phyloP scores from a whole-genome alignment of 2,329 filamentous ascomycete genomes.

The Ceratocystis harringtonii region DNA sequence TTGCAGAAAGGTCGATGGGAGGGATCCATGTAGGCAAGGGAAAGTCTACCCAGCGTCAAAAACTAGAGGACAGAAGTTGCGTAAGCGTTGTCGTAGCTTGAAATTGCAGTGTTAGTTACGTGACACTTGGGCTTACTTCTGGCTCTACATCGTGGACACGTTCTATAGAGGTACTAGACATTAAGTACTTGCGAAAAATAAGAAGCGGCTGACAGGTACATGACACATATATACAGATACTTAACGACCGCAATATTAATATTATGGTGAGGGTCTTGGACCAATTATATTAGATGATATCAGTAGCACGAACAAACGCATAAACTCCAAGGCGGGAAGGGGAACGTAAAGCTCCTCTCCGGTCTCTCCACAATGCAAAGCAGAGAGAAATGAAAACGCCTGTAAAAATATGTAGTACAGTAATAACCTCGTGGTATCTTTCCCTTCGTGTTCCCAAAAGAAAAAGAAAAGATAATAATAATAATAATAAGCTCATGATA shows the following conservation, averaged over 20 bases:
- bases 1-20: not conserved
- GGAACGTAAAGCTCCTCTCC: not conserved
- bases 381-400: not conserved
- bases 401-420: not conserved
- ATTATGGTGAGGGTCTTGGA: not conserved
- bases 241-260: no score
- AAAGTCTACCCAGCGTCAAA: not conserved
- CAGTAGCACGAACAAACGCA: conserved; percentile 1
- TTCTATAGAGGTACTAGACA: no score
- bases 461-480: not conserved
- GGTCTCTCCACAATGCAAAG: not conserved
- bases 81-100: not conserved
- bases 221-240: not conserved
- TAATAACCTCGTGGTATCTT: conserved; percentile 5
- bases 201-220: not conserved
- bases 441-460: not conserved
- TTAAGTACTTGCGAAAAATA: no score
- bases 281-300: conserved; percentile 4
- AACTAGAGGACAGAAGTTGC: not conserved
- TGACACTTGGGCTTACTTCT: no score
- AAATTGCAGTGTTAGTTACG: not conserved
- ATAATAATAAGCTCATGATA: not conserved
- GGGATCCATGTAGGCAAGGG: not conserved
- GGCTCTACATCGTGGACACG: no score
- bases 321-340: not conserved